These are phyloP conservation scores for Pyrus pyrifolia DNA, from an alignment of 306 rosid genomes.

Conservation along the genomic window DNA sequence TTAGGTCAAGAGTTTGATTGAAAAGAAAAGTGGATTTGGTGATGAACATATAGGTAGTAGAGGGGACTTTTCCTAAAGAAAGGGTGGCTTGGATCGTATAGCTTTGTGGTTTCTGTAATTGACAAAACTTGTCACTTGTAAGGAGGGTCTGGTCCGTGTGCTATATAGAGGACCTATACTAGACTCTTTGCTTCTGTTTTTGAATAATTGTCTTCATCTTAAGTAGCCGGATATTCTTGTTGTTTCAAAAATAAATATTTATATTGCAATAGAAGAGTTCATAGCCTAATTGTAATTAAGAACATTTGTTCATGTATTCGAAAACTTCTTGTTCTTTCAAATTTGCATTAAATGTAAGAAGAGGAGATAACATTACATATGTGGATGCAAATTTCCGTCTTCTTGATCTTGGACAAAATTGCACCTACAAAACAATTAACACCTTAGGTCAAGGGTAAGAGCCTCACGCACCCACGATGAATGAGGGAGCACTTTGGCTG, in stretches of 20 bases:
- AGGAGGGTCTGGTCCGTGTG: neutral
- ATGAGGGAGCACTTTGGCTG: too few species aligned
- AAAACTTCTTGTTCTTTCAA: neutral
- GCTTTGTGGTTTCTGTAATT: neutral
- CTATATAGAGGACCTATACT: neutral
- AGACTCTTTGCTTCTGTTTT: neutral
- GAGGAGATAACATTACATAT: neutral
- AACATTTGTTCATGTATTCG: neutral
- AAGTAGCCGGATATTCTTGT: neutral
- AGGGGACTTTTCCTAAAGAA: neutral
- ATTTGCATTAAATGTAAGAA: neutral
- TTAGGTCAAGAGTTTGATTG: neutral
- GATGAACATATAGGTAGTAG: neutral
- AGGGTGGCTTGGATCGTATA: neutral
- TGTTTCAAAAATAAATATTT: too few species aligned
- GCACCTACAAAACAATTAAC: too few species aligned
- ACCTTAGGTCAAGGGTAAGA: too few species aligned
- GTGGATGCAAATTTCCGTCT: too few species aligned
- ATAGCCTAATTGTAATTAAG: neutral
- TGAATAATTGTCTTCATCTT: neutral
- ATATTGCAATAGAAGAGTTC: too few species aligned
- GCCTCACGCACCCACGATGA: too few species aligned
- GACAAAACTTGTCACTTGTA: neutral
- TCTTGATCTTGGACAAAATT: too few species aligned
- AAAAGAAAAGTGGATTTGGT: neutral